Conservation (phyloP, 176 grass and related monocot species). For the Melocanna baccifera region DNA sequence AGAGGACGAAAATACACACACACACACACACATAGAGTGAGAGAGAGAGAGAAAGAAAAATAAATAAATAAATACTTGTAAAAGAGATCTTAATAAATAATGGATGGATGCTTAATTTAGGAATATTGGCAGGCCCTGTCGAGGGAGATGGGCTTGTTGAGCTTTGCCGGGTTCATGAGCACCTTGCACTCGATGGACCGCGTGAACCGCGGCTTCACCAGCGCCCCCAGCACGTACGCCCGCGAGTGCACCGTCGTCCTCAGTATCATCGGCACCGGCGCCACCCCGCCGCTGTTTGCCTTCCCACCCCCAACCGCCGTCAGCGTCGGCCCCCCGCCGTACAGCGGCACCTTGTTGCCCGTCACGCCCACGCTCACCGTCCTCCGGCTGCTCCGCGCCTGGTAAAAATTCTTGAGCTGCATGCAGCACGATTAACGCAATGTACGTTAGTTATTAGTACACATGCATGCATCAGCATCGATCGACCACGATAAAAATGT, state of each 20-base stretch:
- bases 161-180: constrained; percentile 52
- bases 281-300: neutral
- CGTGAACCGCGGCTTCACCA: constrained; percentile 76
- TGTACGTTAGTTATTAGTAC: neutral
- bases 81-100: neutral
- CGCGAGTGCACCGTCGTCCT: constrained; percentile 54
- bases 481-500: neutral
- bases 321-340: constrained; percentile 74
- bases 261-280: constrained; percentile 53
- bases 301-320: constrained; percentile 19
- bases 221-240: constrained; percentile 75
- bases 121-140: constrained; percentile 57
- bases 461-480: neutral
- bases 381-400: constrained; percentile 69
- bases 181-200: constrained; percentile 55
- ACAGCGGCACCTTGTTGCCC: constrained; percentile 82
- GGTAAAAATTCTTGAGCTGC: constrained; percentile 86
- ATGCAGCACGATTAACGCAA: neutral
- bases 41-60: neutral
- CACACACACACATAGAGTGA: too few relatives aligned
- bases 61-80: neutral
- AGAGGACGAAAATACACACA: neutral
- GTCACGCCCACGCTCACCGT: constrained; percentile 54
- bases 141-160: constrained; percentile 49
- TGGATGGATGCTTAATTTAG: neutral